phyloP scores from a whole-genome alignment of 2,329 filamentous ascomycete genomes.

The Claviceps humidiphila region DNA sequence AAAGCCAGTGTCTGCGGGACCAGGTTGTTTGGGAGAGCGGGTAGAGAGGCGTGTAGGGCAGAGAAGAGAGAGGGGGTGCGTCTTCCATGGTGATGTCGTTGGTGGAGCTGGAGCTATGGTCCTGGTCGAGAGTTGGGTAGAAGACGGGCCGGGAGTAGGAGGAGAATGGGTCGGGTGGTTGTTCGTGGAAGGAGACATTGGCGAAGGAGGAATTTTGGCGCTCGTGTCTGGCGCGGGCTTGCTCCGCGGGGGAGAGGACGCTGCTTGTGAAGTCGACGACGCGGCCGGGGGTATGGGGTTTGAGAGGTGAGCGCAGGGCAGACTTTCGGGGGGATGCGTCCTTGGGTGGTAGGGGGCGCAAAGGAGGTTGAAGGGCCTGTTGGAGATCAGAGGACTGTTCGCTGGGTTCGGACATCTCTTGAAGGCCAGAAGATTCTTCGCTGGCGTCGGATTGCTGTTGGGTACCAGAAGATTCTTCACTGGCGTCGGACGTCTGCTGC shows the following conservation, averaged over 20 bases:
- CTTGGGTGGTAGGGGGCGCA: conserved; percentile 35
- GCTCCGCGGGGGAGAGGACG: conserved; percentile 31
- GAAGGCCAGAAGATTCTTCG: conserved; percentile 1
- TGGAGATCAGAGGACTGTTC: conserved; percentile 24
- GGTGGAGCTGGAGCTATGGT: conserved; percentile 13
- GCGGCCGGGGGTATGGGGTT: conserved; percentile 43
- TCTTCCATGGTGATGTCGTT: conserved; percentile 16
- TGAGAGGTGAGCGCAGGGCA: conserved; percentile 41
- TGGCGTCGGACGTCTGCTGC: conserved; percentile 24
- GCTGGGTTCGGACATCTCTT: conserved; percentile 24
- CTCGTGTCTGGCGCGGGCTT: conserved; percentile 22
- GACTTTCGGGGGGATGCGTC: conserved; percentile 44
- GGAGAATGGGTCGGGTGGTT: background rate
- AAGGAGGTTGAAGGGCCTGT: conserved; percentile 15
- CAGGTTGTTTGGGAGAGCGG: conserved; percentile 30
- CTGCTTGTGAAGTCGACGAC: conserved; percentile 45
- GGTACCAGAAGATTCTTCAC: conserved; percentile 23
- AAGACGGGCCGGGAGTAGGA: background rate
- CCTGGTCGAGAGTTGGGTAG: conserved; percentile 2
- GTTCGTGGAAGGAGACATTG: background rate
- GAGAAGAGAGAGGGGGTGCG: conserved; percentile 10
- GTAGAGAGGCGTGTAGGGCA: conserved; percentile 1
- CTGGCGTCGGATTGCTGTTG: conserved; percentile 6
- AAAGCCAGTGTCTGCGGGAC: conserved; percentile 39
- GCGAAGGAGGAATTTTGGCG: conserved; percentile 15